Evolutionary conservation across 352 stramenopile species (phyloP), one percentile per base, ranked within the genome.

Genomic region (Aphanomyces astaci): DNA sequence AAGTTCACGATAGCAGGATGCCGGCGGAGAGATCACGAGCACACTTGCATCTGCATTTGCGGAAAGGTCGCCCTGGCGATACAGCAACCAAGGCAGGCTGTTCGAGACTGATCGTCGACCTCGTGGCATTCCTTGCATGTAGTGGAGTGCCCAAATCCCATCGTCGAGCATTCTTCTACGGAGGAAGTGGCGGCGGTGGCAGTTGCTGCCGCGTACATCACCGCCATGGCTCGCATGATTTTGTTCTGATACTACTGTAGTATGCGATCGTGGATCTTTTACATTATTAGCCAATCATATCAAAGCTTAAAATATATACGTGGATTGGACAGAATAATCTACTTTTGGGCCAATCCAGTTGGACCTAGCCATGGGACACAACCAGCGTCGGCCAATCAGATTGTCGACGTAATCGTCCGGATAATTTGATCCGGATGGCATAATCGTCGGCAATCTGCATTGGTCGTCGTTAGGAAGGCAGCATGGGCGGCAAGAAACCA

Each of bases 401-500:
- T 49, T 49, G 51, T 43, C 36, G 36, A 43, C 15, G 7, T 43
- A 7, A 43, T 43, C 4, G 55, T 53, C 56, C 56, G 33, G 56
- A 64, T 52, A 53, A 2, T 24, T 32, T 15, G n/a, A 64, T 31
- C 56, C 56, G 56, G 56, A 55, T 64, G 28, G 28, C 55, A 46
- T 32, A 36, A 64, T 64, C 28, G 56, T 19, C 56, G 27, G 36
- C 30, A 45, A 54, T 39, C 28, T 36, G 53, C 28, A 62, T 62
- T 62, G 53, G 53, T 28, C 53, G 22, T 62, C 4, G 5, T 17
- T n/a, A 49, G 1, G 56, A 4, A 28, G 13, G 59, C 28, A 43
- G 9, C 7, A 68, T 68, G 62, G 62, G 62, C 27, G 62, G 62
- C n/a, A 68, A 68, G 62, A 68, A 68, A 36, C 62, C 62, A n/a